Conservation (phyloP, 2,329 filamentous ascomycete species). For the Pseudogymnoascus sp. region DNA sequence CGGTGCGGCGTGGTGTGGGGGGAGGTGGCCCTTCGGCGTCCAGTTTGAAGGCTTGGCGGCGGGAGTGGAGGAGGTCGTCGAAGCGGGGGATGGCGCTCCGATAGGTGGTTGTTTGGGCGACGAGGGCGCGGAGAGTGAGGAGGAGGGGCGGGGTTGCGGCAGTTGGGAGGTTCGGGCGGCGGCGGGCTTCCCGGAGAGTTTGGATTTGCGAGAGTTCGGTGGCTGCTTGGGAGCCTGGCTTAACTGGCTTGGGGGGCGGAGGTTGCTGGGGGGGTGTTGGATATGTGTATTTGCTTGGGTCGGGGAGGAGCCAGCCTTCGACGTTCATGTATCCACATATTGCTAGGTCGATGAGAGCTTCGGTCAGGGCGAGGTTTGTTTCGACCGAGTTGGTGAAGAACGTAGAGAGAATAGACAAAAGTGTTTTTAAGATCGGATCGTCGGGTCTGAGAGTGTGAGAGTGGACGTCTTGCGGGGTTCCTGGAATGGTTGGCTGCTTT, state of each 20-base stretch:
- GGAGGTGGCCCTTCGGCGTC: constrained; percentile 41
- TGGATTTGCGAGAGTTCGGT: constrained; percentile 39
- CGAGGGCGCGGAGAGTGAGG: constrained; percentile 50
- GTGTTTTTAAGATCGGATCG: constrained; percentile 57
- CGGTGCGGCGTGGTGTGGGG: constrained; percentile 25
- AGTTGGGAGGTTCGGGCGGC: constrained; percentile 44
- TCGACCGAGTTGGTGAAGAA: constrained; percentile 91
- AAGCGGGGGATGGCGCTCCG: constrained; percentile 62
- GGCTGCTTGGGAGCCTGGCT: constrained; percentile 35
- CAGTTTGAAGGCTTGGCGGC: constrained; percentile 56
- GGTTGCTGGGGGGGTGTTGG: constrained; percentile 22
- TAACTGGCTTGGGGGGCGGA: constrained; percentile 18
- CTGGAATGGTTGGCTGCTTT: constrained; percentile 49
- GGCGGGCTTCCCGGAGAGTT: constrained; percentile 44
- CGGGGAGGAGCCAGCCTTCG: constrained; percentile 82
- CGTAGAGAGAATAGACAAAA: constrained; percentile 63
- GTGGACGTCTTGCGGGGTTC: constrained; percentile 53
- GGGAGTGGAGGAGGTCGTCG: constrained; percentile 62
- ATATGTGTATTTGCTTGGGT: constrained; percentile 57
- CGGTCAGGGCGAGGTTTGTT: constrained; percentile 81
- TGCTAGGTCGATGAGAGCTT: constrained; percentile 72
- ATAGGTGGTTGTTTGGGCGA: constrained; percentile 56
- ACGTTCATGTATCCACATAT: constrained; percentile 78
- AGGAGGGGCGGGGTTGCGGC: constrained; percentile 48
- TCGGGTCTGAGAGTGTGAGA: constrained; percentile 55